phyloP scores from a whole-genome alignment of 139 green algal species.

The Chlamydomonas sphaeroides region DNA sequence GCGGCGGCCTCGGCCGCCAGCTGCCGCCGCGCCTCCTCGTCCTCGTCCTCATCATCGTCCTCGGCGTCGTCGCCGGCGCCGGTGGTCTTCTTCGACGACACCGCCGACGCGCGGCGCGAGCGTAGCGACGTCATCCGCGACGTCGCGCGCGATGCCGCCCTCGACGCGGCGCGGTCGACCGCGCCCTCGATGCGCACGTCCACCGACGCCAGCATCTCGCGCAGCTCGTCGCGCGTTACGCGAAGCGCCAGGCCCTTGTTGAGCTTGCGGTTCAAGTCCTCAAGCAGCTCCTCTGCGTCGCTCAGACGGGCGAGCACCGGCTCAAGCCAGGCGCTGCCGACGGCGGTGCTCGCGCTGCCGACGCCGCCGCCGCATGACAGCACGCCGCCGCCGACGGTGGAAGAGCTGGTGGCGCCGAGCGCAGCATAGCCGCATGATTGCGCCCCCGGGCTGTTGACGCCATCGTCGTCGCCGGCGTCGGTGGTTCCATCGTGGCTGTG shows the following conservation, averaged over 20 bases:
- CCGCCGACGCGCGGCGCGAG: background rate
- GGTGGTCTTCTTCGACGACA: background rate
- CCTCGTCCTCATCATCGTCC: background rate
- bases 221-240: constrained; percentile 26
- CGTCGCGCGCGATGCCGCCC: background rate
- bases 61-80: background rate
- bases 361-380: background rate
- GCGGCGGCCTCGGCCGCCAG: too few species aligned
- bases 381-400: background rate
- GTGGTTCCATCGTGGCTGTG: too few species aligned
- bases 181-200: background rate
- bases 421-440: too few species aligned
- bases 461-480: too few species aligned
- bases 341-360: background rate
- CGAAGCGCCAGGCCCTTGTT: constrained; percentile 4
- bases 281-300: background rate
- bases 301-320: background rate
- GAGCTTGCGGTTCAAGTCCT: background rate
- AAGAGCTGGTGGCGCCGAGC: background rate
- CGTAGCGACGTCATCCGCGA: background rate
- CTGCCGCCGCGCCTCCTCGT: too few species aligned
- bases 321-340: background rate
- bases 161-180: background rate
- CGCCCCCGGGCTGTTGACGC: too few species aligned
- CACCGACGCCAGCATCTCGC: background rate